Evolutionary conservation across 345 rosid species (phyloP), one percentile per base, ranked within the genome.

Genomic region (Atalantia buxifolia): DNA sequence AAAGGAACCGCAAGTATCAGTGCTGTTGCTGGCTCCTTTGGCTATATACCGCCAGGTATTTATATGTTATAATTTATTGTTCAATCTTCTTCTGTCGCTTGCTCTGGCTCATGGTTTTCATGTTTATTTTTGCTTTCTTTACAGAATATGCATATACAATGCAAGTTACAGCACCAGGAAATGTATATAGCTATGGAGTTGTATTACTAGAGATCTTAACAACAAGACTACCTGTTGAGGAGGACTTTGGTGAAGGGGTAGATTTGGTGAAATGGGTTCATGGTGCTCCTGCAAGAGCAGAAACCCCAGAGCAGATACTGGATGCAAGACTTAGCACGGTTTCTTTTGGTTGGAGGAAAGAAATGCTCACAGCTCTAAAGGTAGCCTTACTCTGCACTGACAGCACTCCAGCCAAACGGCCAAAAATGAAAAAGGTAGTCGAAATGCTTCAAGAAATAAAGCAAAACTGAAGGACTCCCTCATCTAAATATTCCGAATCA

Each of bases 221-320:
- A 24, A 93, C 94, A 31, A 86, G 93, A 81, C 83, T 88, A 21
- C 92, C 99, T 0, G 94, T 91, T 0, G 99, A 96, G 16, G 99
- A 94, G 83, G 97, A 88, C 21, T 96, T 96, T 45, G 98, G 91
- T n/a, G 98, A 96, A 82, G 91, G 95, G 25, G 84, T 89, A 35
- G 94, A 92, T 83, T 88, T 96, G 82, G 98, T 94, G 83, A 93
- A 93, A 82, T 96, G 99, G 99, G 99, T 94, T 6, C 97, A 96
- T 78, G 89, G 87, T 80, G 98, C 92, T 79, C 86, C 88, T 3
- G 87, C 85, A 4, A 87, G 94, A 85, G 97, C 97, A n/a, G 98
- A 89, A 66, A 89, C 91, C 16, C 89, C 95, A 0, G 97, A 84
- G 80, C 92, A 91, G 80, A 91, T 90, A 82, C 89, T 97, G 8